Conservation (phyloP, 169 alveolate species). For the Plasmodium yoelii region DNA sequence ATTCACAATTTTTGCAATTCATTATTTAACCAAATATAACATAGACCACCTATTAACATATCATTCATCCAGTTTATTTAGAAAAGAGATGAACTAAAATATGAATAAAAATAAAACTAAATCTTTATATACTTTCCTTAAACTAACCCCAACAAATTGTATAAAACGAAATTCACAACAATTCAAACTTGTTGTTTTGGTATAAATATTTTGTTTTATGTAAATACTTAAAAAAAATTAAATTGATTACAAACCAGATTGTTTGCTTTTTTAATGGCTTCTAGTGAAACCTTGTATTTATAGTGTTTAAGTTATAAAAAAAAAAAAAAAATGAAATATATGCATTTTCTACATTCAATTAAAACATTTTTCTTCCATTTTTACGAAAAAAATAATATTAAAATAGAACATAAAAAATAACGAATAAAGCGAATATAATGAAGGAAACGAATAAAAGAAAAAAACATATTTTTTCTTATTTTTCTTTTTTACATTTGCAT, state of each 20-base stretch:
- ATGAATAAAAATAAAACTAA: neutral
- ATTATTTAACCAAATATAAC: no score
- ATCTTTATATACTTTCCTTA: neutral
- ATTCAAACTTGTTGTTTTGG: no score
- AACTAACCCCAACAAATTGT: neutral
- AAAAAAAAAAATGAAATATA: conserved; percentile 22
- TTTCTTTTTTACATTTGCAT: neutral
- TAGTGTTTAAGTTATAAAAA: conserved; percentile 54
- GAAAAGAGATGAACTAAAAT: neutral
- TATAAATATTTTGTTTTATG: no score
- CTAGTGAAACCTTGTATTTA: conserved; percentile 73
- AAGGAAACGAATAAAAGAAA: conserved; percentile 17
- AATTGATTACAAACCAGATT: no score
- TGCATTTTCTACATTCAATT: neutral
- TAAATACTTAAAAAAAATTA: no score
- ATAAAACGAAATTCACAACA: no score
- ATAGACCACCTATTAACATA: no score
- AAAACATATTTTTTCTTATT: conserved; percentile 5
- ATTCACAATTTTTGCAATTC: no score
- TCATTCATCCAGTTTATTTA: neutral
- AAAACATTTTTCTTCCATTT: conserved; percentile 15
- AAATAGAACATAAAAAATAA: conserved; percentile 8
- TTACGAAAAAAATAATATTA: conserved; percentile 12
- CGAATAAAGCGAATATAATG: neutral
- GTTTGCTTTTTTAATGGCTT: conserved; percentile 49